Base-by-base conservation (phyloP, 1,139 yeast species). In the Hansenula anomala region DNA sequence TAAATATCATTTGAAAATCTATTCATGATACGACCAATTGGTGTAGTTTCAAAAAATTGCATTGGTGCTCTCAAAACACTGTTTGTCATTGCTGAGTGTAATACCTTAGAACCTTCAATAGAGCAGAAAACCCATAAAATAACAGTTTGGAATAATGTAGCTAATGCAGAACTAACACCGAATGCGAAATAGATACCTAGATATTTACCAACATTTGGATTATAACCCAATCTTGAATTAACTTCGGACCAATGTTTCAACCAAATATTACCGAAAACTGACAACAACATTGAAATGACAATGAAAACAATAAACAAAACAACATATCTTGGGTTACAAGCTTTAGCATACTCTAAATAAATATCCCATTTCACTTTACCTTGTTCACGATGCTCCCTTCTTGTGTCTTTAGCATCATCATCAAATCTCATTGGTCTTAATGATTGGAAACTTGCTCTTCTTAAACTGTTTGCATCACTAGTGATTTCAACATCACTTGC, bases 1-100 rank as follows among this genome's bases (percentile, higher is more conserved):
- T 88, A 88, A 39, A 94, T 80, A 68, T 92, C 99, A 60, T 81
- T 89, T 8, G 97, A 88, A 59, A 92, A 92, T 59, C 98, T 73
- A 69, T 94, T 94, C 62, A 92, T 71, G 43, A 94, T 79, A 61
- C 98, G 78, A 28, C 99, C 98, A 47, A 92, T 77, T 36, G 98
- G 99, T 0, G 97, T 92, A 0, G 97, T 89, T 63, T 94, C 98
- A 57, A 94, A 92, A 60, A 94, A 92, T 28, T 89, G 75, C 98
- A 92, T 94, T 45, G 98, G 98, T 0, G 97, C 95, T 45, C 92
- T 73, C 45, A 92, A 65, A 13, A 92, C 96, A 45, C 89, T 70
- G 27, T 63, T 61, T 6, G 95, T 80, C 97, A 92, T 90, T 23
- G 66, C 63, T 46, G 80, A 75, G 60, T 92, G 98, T 45, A 92